A percentile compares a stretch with the other conserved stretches of the same genome.
phyloP scores from a whole-genome alignment of 1,284 basidiomycete genomes.

The Grifola frondosa region DNA sequence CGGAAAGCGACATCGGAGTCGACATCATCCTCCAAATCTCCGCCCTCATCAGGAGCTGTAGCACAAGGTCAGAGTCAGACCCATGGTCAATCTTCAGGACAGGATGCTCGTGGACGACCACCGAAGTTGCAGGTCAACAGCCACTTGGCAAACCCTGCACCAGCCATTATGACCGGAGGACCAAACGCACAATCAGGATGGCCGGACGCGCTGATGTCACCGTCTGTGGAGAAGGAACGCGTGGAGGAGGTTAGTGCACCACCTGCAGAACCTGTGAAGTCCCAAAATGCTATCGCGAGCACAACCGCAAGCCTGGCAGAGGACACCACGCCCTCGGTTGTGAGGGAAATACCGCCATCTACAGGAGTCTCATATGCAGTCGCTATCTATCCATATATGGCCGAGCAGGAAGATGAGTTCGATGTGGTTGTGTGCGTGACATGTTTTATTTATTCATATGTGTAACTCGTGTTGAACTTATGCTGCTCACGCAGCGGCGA shows the following conservation, averaged over 20 bases:
- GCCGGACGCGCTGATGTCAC: constrained; percentile 75
- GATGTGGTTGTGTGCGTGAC: constrained; percentile 88
- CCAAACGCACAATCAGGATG: constrained; percentile 62
- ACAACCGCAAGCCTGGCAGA: constrained; percentile 16
- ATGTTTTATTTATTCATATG: constrained; percentile 6
- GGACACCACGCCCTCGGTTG: constrained; percentile 19
- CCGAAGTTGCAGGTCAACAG: constrained; percentile 67
- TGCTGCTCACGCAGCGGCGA: constrained; percentile 56
- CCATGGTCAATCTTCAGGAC: constrained; percentile 15
- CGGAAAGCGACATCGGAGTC: constrained; percentile 60
- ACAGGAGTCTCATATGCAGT: constrained; percentile 84
- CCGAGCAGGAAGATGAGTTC: constrained; percentile 96
- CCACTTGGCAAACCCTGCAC: constrained; percentile 33
- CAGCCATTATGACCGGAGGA: constrained; percentile 47
- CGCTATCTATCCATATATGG: constrained; percentile 93
- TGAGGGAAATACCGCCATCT: constrained; percentile 53
- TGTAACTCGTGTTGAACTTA: constrained; percentile 6
- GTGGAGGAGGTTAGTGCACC: constrained; percentile 26
- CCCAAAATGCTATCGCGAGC: constrained; percentile 15
- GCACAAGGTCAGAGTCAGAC: constrained; percentile 15
- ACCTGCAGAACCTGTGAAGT: constrained; percentile 21
- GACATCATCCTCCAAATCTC: constrained; percentile 28
- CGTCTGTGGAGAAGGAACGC: constrained; percentile 48
- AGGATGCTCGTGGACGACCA: constrained; percentile 42
- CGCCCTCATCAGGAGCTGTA: constrained; percentile 23